A percentile compares a stretch with the other conserved stretches of the same genome.
Evolutionary conservation across 2,329 filamentous ascomycete species (phyloP).

Genomic region (Talaromyces rugulosus): DNA sequence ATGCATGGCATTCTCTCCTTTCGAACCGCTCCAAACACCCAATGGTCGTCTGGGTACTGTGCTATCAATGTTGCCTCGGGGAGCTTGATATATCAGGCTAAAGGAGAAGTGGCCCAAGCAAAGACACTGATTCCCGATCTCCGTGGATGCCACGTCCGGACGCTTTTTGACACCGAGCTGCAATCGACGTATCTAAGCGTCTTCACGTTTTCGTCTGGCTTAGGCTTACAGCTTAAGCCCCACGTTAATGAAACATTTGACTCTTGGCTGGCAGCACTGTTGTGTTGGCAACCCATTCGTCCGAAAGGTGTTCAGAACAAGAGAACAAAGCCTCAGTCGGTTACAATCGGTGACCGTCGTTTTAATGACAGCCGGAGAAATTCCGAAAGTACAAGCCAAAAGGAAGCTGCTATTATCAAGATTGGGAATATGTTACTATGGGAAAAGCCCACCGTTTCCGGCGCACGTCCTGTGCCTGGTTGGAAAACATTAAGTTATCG

Average conservation of each 20-base stretch:
- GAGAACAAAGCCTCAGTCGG: constrained; percentile 46
- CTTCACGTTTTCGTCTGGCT: constrained; percentile 44
- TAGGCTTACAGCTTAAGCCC: constrained; percentile 45
- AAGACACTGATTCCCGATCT: constrained; percentile 48
- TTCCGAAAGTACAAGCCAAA: constrained; percentile 51
- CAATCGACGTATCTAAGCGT: constrained; percentile 47
- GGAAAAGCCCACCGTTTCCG: constrained; percentile 65
- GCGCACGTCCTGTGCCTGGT: constrained; percentile 29
- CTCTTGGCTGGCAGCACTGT: constrained; percentile 48
- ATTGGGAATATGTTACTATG: constrained; percentile 86
- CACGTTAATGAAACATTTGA: constrained; percentile 50
- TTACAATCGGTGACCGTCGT: constrained; percentile 41
- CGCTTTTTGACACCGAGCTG: constrained; percentile 43
- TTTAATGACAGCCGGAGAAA: constrained; percentile 41
- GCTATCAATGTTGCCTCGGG: constrained; percentile 49
- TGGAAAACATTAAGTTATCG: constrained; percentile 51
- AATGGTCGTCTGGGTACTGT: constrained; percentile 49
- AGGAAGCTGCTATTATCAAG: constrained; percentile 84
- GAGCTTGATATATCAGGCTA: constrained; percentile 48
- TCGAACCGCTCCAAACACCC: constrained; percentile 36
- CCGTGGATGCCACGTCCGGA: constrained; percentile 46
- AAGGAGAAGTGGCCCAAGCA: constrained; percentile 44
- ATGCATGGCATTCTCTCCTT: constrained; percentile 53
- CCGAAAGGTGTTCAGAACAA: constrained; percentile 49
- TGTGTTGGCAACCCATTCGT: constrained; percentile 50